phyloP scores from a whole-genome alignment of 129 eudicot genomes.

The Logfia minima region DNA sequence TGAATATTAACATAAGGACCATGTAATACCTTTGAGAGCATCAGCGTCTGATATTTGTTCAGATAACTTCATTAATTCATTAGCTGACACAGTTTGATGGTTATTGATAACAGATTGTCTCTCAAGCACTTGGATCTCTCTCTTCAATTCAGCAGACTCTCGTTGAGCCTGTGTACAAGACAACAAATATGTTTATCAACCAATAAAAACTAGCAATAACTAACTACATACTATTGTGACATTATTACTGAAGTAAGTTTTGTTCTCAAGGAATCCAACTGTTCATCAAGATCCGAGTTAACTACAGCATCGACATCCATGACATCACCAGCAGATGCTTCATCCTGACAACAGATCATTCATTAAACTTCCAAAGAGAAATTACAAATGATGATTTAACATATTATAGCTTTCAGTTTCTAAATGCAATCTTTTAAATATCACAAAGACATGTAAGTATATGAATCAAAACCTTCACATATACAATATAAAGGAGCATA shows the following conservation, averaged over 20 bases:
- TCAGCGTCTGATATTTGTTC: constrained; percentile 44
- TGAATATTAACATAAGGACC: neutral
- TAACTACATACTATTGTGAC: neutral
- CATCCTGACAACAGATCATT: constrained; percentile 40
- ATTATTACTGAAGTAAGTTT: constrained; percentile 54
- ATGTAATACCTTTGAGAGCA: constrained; percentile 41
- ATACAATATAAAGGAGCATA: constrained; percentile 18
- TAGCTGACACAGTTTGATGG: constrained; percentile 43
- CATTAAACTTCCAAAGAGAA: neutral
- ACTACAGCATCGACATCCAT: constrained; percentile 53
- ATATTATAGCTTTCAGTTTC: neutral
- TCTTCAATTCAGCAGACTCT: constrained; percentile 62
- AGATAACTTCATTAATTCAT: constrained; percentile 58
- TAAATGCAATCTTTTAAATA: neutral
- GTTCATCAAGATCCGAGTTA: constrained; percentile 54
- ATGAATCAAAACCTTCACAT: neutral
- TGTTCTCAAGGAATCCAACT: constrained; percentile 60
- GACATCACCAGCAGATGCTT: constrained; percentile 43
- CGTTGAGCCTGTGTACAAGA: constrained; percentile 50
- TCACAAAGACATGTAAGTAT: neutral
- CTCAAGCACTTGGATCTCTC: constrained; percentile 60
- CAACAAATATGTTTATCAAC: neutral
- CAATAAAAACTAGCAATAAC: constrained; percentile 11
- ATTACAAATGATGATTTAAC: neutral
- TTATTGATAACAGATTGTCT: constrained; percentile 49